Evolutionary conservation across 257 asterid genomes (phyloP).

Genomic region (Solanum bulbocastanum): DNA sequence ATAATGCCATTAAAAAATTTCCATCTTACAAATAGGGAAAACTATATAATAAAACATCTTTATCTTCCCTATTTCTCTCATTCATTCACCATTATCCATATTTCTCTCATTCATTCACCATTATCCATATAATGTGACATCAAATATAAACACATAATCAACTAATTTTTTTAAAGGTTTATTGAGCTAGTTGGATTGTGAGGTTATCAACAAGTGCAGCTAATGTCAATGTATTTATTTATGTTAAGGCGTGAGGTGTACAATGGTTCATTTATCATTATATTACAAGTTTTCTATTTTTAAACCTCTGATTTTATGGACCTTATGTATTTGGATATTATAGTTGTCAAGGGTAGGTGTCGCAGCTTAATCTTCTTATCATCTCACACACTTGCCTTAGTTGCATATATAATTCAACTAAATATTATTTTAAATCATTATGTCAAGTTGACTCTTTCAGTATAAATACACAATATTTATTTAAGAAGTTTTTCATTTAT

Average conservation of each 20-base stretch:
- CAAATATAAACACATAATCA: background rate
- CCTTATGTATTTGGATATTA: background rate
- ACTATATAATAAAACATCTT: background rate
- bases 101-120: background rate
- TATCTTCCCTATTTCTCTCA: background rate
- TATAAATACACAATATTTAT: no score
- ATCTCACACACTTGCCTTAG: background rate
- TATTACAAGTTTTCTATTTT: no score
- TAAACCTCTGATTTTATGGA: background rate
- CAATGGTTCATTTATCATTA: background rate
- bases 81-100: background rate
- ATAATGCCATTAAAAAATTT: background rate
- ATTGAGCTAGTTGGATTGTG: background rate
- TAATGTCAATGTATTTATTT: background rate
- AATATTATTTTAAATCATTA: background rate
- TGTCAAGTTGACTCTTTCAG: background rate
- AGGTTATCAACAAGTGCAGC: background rate
- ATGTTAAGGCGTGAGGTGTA: background rate
- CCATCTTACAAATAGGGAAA: background rate
- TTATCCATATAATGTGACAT: background rate
- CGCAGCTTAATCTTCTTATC: background rate
- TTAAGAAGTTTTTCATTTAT: background rate
- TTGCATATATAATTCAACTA: background rate
- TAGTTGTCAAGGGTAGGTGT: background rate
- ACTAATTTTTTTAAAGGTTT: background rate